phyloP scores from a whole-genome alignment of 352 stramenopile genomes.

The Phytopythium sindhum region DNA sequence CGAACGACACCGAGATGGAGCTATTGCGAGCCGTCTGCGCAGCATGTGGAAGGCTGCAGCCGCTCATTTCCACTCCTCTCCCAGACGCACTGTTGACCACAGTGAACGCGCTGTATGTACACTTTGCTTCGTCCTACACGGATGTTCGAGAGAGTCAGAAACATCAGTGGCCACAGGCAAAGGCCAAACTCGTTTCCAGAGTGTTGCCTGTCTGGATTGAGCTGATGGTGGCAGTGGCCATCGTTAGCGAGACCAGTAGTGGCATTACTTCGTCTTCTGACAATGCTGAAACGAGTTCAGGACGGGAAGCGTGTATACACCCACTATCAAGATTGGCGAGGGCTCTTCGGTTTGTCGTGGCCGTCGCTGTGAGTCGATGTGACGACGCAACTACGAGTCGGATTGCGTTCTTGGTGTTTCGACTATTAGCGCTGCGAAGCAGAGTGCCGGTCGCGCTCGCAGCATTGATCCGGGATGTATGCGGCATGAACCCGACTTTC shows the following conservation, averaged over 20 bases:
- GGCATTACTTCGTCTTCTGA: not conserved
- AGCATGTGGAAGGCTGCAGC: conserved; percentile 14
- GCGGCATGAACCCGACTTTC: conserved; percentile 30
- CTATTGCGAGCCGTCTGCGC: conserved; percentile 24
- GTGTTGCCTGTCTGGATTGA: not conserved
- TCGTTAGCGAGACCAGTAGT: not conserved
- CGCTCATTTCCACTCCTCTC: not conserved
- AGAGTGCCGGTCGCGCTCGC: conserved; percentile 33
- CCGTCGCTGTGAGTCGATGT: conserved; percentile 30
- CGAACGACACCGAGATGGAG: conserved; percentile 35
- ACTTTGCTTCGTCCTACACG: not conserved
- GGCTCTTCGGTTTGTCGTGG: conserved; percentile 32
- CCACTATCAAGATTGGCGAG: conserved; percentile 6
- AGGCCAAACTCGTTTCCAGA: not conserved
- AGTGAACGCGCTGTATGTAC: not conserved
- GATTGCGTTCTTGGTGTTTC: conserved; percentile 43
- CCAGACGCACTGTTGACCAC: not conserved
- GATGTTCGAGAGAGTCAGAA: not conserved
- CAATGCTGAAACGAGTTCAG: not conserved
- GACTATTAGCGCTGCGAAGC: conserved; percentile 34
- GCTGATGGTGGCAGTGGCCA: not conserved
- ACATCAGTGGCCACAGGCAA: not conserved
- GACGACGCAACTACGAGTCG: conserved; percentile 36
- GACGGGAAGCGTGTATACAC: not conserved
- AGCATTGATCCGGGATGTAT: conserved; percentile 39